Evolutionary conservation across 805 yeast genomes (phyloP).

Genomic region (Metschnikowia baotianmanensis): DNA sequence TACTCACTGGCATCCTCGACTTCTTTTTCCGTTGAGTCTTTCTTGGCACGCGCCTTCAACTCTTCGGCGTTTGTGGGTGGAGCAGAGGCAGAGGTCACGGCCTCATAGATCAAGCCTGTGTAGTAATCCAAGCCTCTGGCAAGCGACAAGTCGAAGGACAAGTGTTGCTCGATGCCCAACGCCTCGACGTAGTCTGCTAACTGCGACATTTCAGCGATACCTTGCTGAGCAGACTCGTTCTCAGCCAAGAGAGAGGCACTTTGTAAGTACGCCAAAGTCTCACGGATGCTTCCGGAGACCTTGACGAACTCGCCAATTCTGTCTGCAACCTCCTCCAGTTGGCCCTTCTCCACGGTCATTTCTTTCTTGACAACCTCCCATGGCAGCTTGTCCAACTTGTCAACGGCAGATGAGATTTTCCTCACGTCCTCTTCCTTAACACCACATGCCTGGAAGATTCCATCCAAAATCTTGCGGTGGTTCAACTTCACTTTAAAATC

Average conservation of each 20-base stretch:
- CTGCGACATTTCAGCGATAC: constrained; percentile 74
- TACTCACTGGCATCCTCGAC: constrained; percentile 94
- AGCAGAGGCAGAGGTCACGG: constrained; percentile 93
- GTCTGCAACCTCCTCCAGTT: constrained; percentile 89
- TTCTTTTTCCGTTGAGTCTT: constrained; percentile 41
- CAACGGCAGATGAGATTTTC: constrained; percentile 91
- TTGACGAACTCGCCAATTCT: constrained; percentile 86
- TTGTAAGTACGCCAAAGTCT: constrained; percentile 54
- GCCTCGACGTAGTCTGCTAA: constrained; percentile 80
- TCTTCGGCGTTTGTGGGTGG: constrained; percentile 82
- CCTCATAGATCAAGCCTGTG: constrained; percentile 96
- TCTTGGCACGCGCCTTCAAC: constrained; percentile 48
- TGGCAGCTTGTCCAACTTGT: constrained; percentile 90
- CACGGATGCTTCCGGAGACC: constrained; percentile 71
- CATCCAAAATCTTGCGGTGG: constrained; percentile 94
- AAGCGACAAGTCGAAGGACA: constrained; percentile 87
- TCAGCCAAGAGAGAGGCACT: constrained; percentile 55
- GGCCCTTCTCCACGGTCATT: constrained; percentile 88
- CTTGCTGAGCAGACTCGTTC: constrained; percentile 74
- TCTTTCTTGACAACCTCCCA: constrained; percentile 94
- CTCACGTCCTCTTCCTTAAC: constrained; percentile 93
- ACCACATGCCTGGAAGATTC: constrained; percentile 93
- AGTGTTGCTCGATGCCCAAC: constrained; percentile 61
- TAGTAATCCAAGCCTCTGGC: constrained; percentile 98
- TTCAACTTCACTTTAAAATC: constrained; percentile 92